phyloP scores from a whole-genome alignment of 495 filamentous ascomycete species.

The Bacidia gigantensis region DNA sequence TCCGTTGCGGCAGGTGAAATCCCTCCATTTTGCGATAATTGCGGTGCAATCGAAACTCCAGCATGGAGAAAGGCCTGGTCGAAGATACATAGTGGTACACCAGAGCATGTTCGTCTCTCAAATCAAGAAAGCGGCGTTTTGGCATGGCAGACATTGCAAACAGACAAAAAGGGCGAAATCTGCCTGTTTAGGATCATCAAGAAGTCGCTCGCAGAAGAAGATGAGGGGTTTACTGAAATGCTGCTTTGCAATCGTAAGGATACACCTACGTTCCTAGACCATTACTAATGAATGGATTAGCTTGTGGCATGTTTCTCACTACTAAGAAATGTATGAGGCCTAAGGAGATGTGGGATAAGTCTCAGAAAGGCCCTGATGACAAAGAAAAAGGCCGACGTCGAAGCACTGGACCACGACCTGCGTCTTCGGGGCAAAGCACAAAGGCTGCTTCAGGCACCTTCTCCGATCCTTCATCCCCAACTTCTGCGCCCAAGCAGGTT shows the following conservation, averaged over 20 bases:
- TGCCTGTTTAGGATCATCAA: constrained; percentile 59
- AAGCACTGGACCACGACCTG: constrained; percentile 4
- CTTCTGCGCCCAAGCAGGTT: constrained; percentile 16
- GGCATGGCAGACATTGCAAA: constrained; percentile 48
- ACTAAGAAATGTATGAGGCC: constrained; percentile 80
- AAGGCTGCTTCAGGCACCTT: constrained; percentile 3
- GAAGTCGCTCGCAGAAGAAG: constrained; percentile 54
- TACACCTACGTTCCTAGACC: neutral
- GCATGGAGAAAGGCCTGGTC: constrained; percentile 87
- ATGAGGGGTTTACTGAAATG: constrained; percentile 51
- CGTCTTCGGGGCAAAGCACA: constrained; percentile 1
- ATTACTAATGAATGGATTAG: constrained; percentile 25
- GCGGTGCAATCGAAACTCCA: constrained; percentile 85
- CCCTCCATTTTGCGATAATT: constrained; percentile 81
- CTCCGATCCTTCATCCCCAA: constrained; percentile 14
- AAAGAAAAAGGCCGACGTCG: constrained; percentile 32
- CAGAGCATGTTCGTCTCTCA: constrained; percentile 48
- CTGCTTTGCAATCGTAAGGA: constrained; percentile 82
- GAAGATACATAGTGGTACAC: constrained; percentile 47
- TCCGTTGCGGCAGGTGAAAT: constrained; percentile 57
- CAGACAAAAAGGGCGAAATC: constrained; percentile 43
- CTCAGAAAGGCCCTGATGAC: constrained; percentile 26
- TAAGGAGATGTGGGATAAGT: constrained; percentile 65
- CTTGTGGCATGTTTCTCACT: constrained; percentile 86
- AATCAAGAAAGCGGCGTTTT: constrained; percentile 52